Percentiles rank a stretch among this genome's conserved stretches.
Evolutionary conservation across 371 early-diverging fungal genomes (phyloP).

Genomic region (Lichtheimia ramosa): DNA sequence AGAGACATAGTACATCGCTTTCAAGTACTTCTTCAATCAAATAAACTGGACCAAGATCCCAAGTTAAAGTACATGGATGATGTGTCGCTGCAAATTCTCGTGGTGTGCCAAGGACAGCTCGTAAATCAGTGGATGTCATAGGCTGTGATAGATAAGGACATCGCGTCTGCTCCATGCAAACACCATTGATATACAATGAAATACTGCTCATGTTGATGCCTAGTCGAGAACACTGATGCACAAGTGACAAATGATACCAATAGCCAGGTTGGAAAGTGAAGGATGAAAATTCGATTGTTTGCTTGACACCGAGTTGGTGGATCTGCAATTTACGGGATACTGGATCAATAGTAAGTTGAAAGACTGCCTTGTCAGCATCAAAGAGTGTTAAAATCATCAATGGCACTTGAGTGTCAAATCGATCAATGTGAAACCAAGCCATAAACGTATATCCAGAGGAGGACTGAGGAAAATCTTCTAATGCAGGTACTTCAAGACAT

Average conservation of each 20-base stretch:
- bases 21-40: slow-evolving; percentile 63
- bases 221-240: slow-evolving; percentile 65
- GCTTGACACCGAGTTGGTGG: slow-evolving; percentile 49
- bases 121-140: slow-evolving; percentile 26
- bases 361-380: slow-evolving; percentile 50
- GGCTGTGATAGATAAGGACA: slow-evolving; percentile 61
- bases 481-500: slow-evolving; percentile 42
- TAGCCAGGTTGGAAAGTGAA: slow-evolving; percentile 59
- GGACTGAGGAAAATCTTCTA: slow-evolving; percentile 52
- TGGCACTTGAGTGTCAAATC: slow-evolving; percentile 46
- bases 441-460: slow-evolving; percentile 64
- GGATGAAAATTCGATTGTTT: slow-evolving; percentile 43
- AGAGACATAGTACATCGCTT: slow-evolving; percentile 55
- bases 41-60: slow-evolving; percentile 73
- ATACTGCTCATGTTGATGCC: slow-evolving; percentile 55
- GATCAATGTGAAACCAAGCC: slow-evolving; percentile 69
- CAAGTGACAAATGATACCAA: slow-evolving; percentile 75
- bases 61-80: slow-evolving; percentile 39
- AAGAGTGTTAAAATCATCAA: slow-evolving; percentile 54
- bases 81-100: slow-evolving; percentile 19
- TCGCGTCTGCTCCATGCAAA: slow-evolving; percentile 54
- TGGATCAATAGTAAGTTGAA: slow-evolving; percentile 46
- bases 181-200: slow-evolving; percentile 67
- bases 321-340: slow-evolving; percentile 49
- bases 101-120: slow-evolving; percentile 44